Percentiles rank a stretch among this genome's conserved stretches.
These are phyloP conservation scores for Closterium sp. DNA, from an alignment of 139 green algal genomes.

Conservation along the genomic window DNA sequence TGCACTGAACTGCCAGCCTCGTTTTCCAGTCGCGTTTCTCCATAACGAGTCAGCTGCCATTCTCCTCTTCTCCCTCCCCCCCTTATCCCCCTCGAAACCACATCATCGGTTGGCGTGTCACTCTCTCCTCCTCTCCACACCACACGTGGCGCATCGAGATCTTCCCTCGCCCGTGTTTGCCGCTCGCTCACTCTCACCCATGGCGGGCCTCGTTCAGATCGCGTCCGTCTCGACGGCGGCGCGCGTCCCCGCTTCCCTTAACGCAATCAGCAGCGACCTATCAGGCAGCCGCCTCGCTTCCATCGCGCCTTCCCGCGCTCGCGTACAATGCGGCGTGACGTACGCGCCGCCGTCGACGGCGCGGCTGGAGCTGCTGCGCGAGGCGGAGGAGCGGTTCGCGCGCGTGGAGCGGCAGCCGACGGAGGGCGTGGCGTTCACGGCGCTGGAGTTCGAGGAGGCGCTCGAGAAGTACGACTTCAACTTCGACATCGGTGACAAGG, in stretches of 20 bases:
- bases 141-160: neutral
- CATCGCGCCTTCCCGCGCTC: neutral
- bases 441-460: slow-evolving; percentile 26
- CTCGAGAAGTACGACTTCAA: slow-evolving; percentile 40
- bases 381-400: slow-evolving; percentile 5
- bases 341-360: slow-evolving; percentile 3
- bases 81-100: neutral
- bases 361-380: neutral
- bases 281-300: neutral
- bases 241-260: neutral
- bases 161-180: neutral
- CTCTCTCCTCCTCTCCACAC: neutral
- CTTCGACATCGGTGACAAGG: slow-evolving; percentile 39
- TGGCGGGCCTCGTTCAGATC: neutral
- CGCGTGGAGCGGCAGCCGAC: neutral
- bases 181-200: neutral
- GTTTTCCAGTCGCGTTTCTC: no score
- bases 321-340: neutral
- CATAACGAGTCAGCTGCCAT: neutral
- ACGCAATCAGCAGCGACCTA: neutral
- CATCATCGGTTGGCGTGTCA: neutral
- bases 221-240: neutral
- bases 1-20: no score
- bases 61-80: neutral
- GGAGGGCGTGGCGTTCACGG: slow-evolving; percentile 24